Base-by-base conservation (phyloP, 768 basidiomycete genomes). In the Erythrobasidium yunnanense region DNA sequence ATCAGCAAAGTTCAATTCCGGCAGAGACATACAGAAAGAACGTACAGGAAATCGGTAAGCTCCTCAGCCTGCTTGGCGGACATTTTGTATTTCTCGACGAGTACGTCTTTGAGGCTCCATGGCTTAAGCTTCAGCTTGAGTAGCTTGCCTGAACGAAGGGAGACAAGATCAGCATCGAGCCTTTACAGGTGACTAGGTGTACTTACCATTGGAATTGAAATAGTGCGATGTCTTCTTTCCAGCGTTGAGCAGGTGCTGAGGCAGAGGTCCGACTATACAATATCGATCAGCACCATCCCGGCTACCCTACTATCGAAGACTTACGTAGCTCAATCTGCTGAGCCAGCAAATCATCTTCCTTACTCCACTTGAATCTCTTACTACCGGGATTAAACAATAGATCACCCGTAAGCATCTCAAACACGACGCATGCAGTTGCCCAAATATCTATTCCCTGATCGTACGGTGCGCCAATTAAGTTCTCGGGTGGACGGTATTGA, bases 351-450 rank as follows among this genome's bases (percentile, higher is more conserved):
- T 96, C 93, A 75, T 92, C 90, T 76, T 93, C 90, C 76, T 96
- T 96, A 78, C 85, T 88, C 74, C 93, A 96, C 38, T 90, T 84
- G 49, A 42, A 30, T n/a, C 88, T 85, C 2, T 91, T 91, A 0
- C 87, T 87, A 22, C 89, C 90, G 0, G 93, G 93, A 74, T 97
- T 92, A 74, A 99, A 99, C 46, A 99, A 83, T 77, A 96, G 95
- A 75, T 97, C 92, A 20, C 95, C 93, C n/a, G 93, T 93, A 20
- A 55, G 25, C 69, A 96, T 32, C 29, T 67, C 66, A 35, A 63
- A 67, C 49, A 63, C 60, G 22, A 51, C 49, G 33, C 60, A 63
- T 4, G 45, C 60, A 6, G 52, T 17, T 2, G 60, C 60, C 60
- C 60, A 63, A 32, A 63, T 34, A 27, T 63, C 60, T 20, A 63